phyloP scores from a whole-genome alignment of 1,284 basidiomycete genomes.

The Golubevia sp. region DNA sequence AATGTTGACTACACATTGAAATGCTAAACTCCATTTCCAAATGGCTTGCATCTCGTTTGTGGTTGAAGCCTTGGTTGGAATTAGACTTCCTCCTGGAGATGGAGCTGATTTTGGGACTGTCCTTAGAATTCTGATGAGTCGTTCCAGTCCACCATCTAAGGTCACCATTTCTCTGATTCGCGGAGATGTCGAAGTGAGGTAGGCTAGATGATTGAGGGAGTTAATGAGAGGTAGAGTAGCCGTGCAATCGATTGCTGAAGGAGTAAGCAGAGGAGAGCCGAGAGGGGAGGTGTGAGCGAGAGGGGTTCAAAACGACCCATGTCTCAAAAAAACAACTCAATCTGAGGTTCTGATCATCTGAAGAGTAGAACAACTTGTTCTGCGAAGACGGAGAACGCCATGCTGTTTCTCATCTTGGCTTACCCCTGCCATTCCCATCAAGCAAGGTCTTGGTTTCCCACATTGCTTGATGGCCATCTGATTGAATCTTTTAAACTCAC shows the following conservation, averaged over 20 bases:
- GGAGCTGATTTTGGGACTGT: constrained; percentile 16
- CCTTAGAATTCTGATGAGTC: constrained; percentile 79
- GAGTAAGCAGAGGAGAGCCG: constrained; percentile 3
- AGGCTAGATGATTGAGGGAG: constrained; percentile 93
- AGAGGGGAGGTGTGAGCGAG: constrained; percentile 10
- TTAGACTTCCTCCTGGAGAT: background rate
- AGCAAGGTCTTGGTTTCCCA: too few species aligned
- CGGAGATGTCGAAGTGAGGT: constrained; percentile 95
- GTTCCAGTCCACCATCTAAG: constrained; percentile 93
- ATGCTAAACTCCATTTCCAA: constrained; percentile 68
- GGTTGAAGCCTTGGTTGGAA: constrained; percentile 12
- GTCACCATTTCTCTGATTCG: constrained; percentile 98
- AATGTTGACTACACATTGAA: constrained; percentile 97
- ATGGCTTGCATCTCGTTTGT: constrained; percentile 54
- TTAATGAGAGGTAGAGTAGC: constrained; percentile 91
- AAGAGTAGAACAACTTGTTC: too few species aligned
- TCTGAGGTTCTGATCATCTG: too few species aligned
- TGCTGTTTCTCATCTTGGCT: too few species aligned
- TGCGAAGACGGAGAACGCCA: too few species aligned
- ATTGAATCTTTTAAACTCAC: constrained; percentile 66
- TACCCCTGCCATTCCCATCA: too few species aligned
- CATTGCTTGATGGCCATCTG: too few species aligned
- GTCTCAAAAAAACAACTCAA: too few species aligned
- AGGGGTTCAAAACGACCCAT: too few species aligned
- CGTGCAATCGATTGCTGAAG: constrained; percentile 85